A percentile compares a stretch with the other conserved stretches of the same genome.
Conservation (phyloP, 2,329 filamentous ascomycete species). For the Sphaceloma murrayae region DNA sequence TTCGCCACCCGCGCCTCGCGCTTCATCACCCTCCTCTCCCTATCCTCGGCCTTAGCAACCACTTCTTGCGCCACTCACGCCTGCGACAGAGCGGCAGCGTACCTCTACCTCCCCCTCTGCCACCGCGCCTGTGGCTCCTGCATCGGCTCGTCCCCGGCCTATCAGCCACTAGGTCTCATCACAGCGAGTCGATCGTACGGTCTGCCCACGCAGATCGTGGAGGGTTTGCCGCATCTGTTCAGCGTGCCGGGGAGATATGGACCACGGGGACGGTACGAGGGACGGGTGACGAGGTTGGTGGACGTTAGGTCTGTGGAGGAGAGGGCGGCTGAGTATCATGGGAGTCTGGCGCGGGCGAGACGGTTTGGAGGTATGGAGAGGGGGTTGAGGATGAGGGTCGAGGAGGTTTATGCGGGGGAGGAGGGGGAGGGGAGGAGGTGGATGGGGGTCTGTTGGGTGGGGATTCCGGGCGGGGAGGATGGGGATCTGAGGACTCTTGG, state of each 20-base stretch:
- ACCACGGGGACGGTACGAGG: not conserved
- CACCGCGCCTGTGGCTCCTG: not conserved
- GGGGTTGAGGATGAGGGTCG: constrained; percentile 9
- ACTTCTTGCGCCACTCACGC: not conserved
- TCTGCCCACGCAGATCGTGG: constrained; percentile 3
- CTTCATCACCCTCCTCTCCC: not conserved
- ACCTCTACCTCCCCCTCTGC: constrained; percentile 12
- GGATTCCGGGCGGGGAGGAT: not conserved
- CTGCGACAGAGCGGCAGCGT: not conserved
- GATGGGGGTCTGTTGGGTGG: constrained; percentile 8
- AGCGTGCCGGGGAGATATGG: not conserved
- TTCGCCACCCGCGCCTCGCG: constrained; percentile 1
- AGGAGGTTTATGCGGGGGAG: not conserved
- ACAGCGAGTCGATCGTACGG: not conserved
- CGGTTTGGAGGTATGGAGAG: constrained; percentile 10
- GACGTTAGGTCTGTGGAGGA: constrained; percentile 1
- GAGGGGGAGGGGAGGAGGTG: constrained; percentile 10
- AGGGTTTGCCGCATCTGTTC: not conserved
- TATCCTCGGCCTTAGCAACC: not conserved
- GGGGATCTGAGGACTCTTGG: constrained; percentile 38
- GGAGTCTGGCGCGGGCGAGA: constrained; percentile 7
- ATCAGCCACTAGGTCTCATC: constrained; percentile 9
- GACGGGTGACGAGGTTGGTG: not conserved
- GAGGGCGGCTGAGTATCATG: constrained; percentile 1
- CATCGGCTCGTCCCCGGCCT: not conserved